Conservation (phyloP, 2,329 filamentous ascomycete species). For the Lachnellula arida region DNA sequence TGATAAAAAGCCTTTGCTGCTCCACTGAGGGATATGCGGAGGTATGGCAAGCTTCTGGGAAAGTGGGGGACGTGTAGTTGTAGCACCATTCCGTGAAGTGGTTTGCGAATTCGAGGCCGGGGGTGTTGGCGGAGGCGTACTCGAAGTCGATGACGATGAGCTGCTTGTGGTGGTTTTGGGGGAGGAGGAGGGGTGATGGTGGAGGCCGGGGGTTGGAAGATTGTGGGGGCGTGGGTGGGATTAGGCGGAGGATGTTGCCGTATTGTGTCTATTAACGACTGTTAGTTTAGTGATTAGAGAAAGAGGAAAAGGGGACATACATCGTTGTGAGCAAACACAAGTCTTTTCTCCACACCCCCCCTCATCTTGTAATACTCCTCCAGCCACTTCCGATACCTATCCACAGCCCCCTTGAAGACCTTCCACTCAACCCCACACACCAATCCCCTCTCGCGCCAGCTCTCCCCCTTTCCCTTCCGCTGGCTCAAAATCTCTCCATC, state of each 20-base stretch:
- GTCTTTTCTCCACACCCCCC: conserved; percentile 61
- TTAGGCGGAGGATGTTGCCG: conserved; percentile 83
- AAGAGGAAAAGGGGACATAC: conserved; percentile 46
- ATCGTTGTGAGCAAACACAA: conserved; percentile 98
- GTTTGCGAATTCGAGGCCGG: conserved; percentile 90
- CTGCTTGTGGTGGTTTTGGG: conserved; percentile 92
- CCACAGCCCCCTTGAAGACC: conserved; percentile 67
- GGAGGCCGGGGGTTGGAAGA: conserved; percentile 38
- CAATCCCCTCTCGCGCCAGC: conserved; percentile 67
- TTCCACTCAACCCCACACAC: conserved; percentile 84
- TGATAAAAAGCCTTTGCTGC: conserved; percentile 80
- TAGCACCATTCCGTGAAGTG: conserved; percentile 99
- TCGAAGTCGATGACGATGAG: conserved; percentile 98
- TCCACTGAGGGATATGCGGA: conserved; percentile 69
- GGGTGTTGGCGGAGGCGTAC: conserved; percentile 84
- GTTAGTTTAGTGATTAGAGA: conserved; percentile 6
- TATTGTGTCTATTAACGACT: conserved; percentile 75
- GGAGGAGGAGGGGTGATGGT: conserved; percentile 76
- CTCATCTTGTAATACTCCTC: conserved; percentile 64
- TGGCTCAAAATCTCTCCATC: conserved; percentile 49
- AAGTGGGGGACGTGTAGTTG: conserved; percentile 74
- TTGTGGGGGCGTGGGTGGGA: conserved; percentile 53
- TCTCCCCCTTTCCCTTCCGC: conserved; percentile 35
- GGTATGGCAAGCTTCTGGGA: conserved; percentile 63
- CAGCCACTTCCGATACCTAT: conserved; percentile 74